Evolutionary conservation across 805 yeast genomes (phyloP).

Genomic region (Metschnikowia sp.): DNA sequence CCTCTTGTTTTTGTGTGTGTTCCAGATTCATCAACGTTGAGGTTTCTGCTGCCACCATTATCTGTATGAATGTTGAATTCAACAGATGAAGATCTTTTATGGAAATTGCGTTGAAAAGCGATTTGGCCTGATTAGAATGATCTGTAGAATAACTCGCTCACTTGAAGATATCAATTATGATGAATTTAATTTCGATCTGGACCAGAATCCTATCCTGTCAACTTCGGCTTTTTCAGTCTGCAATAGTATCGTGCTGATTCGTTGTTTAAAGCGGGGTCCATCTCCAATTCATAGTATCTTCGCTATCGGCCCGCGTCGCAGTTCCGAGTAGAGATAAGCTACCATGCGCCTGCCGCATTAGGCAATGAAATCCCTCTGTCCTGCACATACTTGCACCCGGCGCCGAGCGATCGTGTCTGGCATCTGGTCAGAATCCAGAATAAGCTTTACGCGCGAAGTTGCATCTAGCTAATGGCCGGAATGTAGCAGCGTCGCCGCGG

Average conservation of each 20-base stretch:
- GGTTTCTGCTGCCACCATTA: not conserved
- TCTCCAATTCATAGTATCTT: not conserved
- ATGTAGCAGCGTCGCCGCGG: too few species aligned
- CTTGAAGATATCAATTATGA: too few species aligned
- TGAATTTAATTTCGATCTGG: too few species aligned
- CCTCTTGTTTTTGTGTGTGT: not conserved
- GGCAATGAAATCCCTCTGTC: slow-evolving; percentile 11
- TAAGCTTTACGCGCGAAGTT: not conserved
- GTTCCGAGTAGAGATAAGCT: slow-evolving; percentile 9
- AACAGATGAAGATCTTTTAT: too few species aligned
- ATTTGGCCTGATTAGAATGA: too few species aligned
- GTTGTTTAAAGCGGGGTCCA: not conserved
- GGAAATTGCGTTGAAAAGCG: too few species aligned
- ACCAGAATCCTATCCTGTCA: too few species aligned
- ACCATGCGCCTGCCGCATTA: slow-evolving; percentile 9
- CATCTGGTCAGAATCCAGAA: not conserved
- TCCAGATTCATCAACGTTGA: not conserved
- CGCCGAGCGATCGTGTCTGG: not conserved
- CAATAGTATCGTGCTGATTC: not conserved
- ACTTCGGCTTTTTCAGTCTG: too few species aligned
- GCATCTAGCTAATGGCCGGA: not conserved
- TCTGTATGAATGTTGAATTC: not conserved
- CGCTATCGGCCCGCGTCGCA: slow-evolving; percentile 2
- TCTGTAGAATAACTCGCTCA: too few species aligned
- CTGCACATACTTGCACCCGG: slow-evolving; percentile 2